phyloP scores from a whole-genome alignment of 257 asterid genomes.

The Fraxinus cuspidata region DNA sequence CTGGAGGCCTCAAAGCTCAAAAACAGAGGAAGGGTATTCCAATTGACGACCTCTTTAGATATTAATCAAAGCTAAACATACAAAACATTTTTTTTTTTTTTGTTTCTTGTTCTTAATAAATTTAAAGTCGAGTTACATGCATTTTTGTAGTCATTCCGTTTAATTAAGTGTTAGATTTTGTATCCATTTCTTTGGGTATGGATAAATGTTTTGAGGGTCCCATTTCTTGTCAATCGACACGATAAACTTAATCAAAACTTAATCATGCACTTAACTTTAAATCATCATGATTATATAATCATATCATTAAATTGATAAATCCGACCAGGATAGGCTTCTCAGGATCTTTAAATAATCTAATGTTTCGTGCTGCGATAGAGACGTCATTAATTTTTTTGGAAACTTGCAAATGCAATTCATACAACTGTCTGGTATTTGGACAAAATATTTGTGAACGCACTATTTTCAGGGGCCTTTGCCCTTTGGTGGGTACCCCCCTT shows the following conservation, averaged over 20 bases:
- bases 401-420: neutral
- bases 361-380: slow-evolving; percentile 12
- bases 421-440: slow-evolving; percentile 23
- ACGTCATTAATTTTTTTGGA: slow-evolving; percentile 2
- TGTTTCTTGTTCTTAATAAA: neutral
- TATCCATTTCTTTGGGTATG: no score
- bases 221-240: neutral
- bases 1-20: no score
- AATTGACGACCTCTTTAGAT: no score
- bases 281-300: slow-evolving; percentile 22
- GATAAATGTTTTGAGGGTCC: neutral
- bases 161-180: neutral
- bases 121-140: no score
- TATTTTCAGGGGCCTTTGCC: neutral
- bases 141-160: neutral
- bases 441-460: slow-evolving; percentile 14
- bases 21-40: no score
- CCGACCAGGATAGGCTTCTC: neutral
- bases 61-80: neutral
- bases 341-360: neutral
- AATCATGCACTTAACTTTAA: slow-evolving; percentile 24
- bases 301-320: slow-evolving; percentile 2
- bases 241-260: neutral
- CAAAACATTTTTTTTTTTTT: no score
- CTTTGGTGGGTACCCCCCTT: slow-evolving; percentile 9